Evolutionary conservation across 139 green algal species (phyloP), one percentile per base, ranked within the genome.

Genomic region (Nannochloris sp.): DNA sequence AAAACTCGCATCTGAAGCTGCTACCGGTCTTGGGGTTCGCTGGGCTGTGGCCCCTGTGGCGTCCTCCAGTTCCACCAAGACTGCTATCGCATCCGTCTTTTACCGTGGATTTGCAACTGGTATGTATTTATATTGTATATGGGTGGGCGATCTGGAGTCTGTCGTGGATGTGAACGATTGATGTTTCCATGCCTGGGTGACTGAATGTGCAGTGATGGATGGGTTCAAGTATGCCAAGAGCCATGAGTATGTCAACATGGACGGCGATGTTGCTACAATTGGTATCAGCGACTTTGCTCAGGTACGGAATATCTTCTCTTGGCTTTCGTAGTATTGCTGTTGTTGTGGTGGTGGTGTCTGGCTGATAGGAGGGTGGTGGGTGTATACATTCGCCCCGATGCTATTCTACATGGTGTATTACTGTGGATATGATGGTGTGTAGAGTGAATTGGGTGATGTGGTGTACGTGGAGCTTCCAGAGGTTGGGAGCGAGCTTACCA

Each of bases 391-490:
- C 20, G 20, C 20, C 20, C 20, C 20, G 20, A 23, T 23, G 20
- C 20, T 0, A 23, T 23, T 23, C 20, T 23, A 23, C 20, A 23
- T 23, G 20, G 20, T 23, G 16, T 44, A 11, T 61, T 53, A 6
- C 6, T 30, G 43, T 10, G 43, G 10, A 49, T 51, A 20, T 62
- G 29, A 11, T 5, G 68, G 5, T 40, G 3, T 76, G 44, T 76
- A 95, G 87, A 62, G 33, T 4, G 85, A 96, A 77, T 83, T 99
- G 25, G 93, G 93, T 11, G 93, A 99, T 63, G 82, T 99, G 5
- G 93, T 99, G 49, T 98, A 94, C 68, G 89, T 97, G 5, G 93
- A 99, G 75, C 77, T 98, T 31, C 93, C 93, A n/a, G 89, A 96
- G 60, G 89, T 96, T 10, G 93, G 93, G 31, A 72, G 78, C 57